Percentiles rank a stretch among this genome's conserved stretches.
These are phyloP conservation scores for Wickerhamiella nectarea DNA, from an alignment of 805 yeast species.

Conservation along the genomic window DNA sequence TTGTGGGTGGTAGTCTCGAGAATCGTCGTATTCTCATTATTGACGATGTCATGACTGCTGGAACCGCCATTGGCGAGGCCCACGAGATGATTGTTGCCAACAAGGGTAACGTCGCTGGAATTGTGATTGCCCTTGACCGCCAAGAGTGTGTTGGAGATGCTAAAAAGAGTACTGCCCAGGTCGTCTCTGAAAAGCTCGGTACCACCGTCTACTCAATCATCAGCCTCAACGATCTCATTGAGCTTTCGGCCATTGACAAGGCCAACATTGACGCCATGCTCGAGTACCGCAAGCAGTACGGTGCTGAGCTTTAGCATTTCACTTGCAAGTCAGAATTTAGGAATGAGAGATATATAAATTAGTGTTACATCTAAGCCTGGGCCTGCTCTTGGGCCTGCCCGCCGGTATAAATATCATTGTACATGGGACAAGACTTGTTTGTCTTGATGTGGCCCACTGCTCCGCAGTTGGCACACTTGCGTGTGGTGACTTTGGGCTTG, in stretches of 20 bases:
- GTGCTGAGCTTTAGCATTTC: constrained; percentile 12
- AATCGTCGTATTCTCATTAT: constrained; percentile 69
- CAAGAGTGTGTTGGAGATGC: constrained; percentile 69
- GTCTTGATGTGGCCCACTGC: constrained; percentile 91
- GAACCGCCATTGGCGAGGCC: constrained; percentile 95
- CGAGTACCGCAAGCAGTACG: constrained; percentile 23
- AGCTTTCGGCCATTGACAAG: constrained; percentile 26
- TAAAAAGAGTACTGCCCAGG: constrained; percentile 65
- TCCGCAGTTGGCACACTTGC: constrained; percentile 92
- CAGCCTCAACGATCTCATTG: constrained; percentile 57
- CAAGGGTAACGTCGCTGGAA: constrained; percentile 65
- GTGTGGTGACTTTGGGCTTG: constrained; percentile 54
- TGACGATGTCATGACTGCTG: constrained; percentile 97
- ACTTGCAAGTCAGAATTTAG: too few relatives aligned
- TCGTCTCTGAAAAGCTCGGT: constrained; percentile 52
- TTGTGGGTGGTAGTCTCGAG: constrained; percentile 70
- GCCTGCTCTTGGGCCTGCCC: constrained; percentile 11
- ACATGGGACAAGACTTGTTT: constrained; percentile 82
- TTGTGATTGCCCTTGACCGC: constrained; percentile 86
- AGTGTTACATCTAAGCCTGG: neutral
- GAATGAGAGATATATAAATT: too few relatives aligned
- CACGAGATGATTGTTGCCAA: constrained; percentile 58
- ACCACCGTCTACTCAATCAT: constrained; percentile 82
- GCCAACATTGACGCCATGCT: constrained; percentile 21
- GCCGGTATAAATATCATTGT: constrained; percentile 34